phyloP scores from a whole-genome alignment of 306 rosid species.

The Prunus davidiana region DNA sequence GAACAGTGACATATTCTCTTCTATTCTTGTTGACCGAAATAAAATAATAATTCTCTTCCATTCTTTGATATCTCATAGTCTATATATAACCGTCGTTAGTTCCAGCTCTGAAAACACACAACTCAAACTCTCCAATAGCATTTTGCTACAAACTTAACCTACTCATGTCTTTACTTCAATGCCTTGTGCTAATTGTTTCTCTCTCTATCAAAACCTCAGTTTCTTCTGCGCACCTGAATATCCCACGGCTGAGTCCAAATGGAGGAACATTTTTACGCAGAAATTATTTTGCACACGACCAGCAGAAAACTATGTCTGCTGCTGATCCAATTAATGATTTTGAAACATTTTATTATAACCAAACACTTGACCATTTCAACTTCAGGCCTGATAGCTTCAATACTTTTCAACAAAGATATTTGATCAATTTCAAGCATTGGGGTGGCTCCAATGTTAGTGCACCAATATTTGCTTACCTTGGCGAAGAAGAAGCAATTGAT shows the following conservation, averaged over 20 bases:
- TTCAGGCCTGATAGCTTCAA: constrained; percentile 47
- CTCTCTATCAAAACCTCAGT: constrained; percentile 19
- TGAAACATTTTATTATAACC: constrained; percentile 41
- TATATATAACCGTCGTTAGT: not conserved
- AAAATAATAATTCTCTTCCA: too few relatives aligned
- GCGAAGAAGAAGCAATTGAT: constrained; percentile 45
- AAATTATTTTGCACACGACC: not conserved
- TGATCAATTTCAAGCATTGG: constrained; percentile 56
- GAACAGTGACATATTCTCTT: not conserved
- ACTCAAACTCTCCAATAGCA: not conserved
- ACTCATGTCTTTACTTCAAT: constrained; percentile 8
- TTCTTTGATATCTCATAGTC: too few relatives aligned
- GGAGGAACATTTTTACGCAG: constrained; percentile 15
- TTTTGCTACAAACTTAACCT: not conserved
- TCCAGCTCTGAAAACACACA: too few relatives aligned
- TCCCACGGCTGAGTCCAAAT: constrained; percentile 45
- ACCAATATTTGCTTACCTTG: constrained; percentile 51
- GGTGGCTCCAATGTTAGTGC: constrained; percentile 50
- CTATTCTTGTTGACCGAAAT: too few relatives aligned
- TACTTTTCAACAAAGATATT: constrained; percentile 55
- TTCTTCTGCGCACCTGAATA: constrained; percentile 6
- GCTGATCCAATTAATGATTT: constrained; percentile 15
- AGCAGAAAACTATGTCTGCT: not conserved
- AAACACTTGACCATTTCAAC: constrained; percentile 64
- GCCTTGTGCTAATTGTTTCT: constrained; percentile 26